phyloP scores from a whole-genome alignment of 208 protist species.

The Acanthamoeba royreba region DNA sequence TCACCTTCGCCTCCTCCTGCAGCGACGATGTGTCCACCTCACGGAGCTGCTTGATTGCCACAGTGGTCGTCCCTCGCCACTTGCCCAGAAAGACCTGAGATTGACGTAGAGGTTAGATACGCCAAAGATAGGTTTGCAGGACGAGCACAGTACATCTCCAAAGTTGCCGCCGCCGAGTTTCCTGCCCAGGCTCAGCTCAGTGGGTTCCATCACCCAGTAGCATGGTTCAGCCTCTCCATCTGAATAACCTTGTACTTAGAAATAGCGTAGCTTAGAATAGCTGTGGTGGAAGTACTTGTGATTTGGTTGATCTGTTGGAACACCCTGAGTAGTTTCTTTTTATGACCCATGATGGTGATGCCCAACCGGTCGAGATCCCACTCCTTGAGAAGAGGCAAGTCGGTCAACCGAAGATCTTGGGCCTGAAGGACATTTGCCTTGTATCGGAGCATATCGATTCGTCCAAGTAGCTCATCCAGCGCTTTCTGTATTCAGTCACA shows the following conservation, averaged over 20 bases:
- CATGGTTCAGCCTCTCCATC: neutral
- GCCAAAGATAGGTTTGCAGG: neutral
- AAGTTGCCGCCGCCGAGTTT: neutral
- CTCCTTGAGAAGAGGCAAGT: neutral
- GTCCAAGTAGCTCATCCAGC: neutral
- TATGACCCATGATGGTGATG: neutral
- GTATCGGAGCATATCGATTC: neutral
- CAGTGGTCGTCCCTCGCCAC: neutral
- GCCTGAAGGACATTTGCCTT: neutral
- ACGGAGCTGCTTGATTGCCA: neutral
- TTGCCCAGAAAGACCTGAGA: neutral
- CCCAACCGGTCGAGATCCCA: conserved; percentile 1
- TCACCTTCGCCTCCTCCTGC: neutral
- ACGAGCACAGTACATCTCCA: neutral
- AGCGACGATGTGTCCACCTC: neutral
- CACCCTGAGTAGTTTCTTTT: neutral
- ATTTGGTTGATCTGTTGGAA: neutral
- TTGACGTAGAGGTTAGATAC: neutral
- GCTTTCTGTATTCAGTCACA: neutral
- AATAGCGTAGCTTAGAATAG: neutral
- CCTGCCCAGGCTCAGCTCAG: neutral
- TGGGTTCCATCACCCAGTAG: neutral
- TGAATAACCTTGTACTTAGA: neutral
- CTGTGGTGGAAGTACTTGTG: neutral
- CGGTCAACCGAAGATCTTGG: neutral